Conservation (phyloP, 2,329 filamentous ascomycete species). For the Fusarium agapanthi region DNA sequence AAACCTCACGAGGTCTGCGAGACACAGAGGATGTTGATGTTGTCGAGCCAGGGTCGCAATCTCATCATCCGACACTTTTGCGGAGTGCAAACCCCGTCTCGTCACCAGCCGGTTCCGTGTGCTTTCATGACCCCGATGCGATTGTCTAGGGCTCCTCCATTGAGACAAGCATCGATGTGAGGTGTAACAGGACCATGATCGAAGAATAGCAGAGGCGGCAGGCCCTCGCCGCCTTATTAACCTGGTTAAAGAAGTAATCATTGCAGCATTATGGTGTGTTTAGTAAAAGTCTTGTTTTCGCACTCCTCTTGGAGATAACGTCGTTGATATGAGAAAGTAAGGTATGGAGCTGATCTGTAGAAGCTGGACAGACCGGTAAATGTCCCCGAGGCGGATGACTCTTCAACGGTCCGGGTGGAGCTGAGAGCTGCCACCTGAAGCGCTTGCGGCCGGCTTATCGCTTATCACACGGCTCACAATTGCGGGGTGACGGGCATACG, state of each 20-base stretch:
- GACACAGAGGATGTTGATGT: constrained; percentile 81
- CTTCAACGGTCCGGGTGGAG: constrained; percentile 21
- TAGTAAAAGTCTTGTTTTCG: background rate
- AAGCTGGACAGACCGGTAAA: background rate
- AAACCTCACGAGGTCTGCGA: constrained; percentile 89
- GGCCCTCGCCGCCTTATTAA: constrained; percentile 35
- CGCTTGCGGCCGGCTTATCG: constrained; percentile 34
- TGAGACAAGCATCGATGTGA: constrained; percentile 11
- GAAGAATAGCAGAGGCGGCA: constrained; percentile 16
- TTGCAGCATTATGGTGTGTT: constrained; percentile 29
- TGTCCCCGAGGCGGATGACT: constrained; percentile 23
- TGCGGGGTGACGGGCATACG: constrained; percentile 28
- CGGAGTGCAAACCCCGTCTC: constrained; percentile 27
- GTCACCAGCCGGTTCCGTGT: background rate
- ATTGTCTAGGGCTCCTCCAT: constrained; percentile 8
- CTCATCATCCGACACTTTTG: constrained; percentile 72
- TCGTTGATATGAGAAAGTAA: background rate
- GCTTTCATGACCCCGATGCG: background rate
- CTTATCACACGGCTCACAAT: constrained; percentile 22
- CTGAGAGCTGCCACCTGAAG: background rate
- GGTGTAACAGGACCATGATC: background rate
- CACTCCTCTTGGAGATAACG: background rate
- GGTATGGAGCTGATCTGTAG: background rate
- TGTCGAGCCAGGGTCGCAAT: constrained; percentile 81
- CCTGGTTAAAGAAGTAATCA: constrained; percentile 36